Base-by-base conservation (phyloP, 257 asterid species). In the Knoxia roxburghii region DNA sequence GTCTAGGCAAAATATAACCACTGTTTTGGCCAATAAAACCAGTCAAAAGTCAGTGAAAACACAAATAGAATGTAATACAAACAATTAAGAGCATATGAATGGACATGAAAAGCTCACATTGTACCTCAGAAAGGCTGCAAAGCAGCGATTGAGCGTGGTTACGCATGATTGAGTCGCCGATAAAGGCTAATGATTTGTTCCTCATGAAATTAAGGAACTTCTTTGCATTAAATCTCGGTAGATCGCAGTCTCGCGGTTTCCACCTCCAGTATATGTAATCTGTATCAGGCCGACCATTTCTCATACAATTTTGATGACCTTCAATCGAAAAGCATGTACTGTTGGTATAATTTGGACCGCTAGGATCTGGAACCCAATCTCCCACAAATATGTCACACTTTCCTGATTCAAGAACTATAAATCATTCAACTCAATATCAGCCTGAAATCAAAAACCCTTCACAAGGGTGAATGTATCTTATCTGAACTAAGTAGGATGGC, bases 91-190 rank as follows among this genome's bases (percentile, higher is more conserved):
- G 29, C 29, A 18, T 24, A 55, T 39, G 0, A 2, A 27, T 63
- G 45, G 51, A 30, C 13, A 11, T 32, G 21, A n/a, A 48, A 32
- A n/a, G 14, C 29, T 46, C 21, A n/a, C 33, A 61, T 11, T 51
- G 58, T 75, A 88, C 97, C 97, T 76, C 86, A 11, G 97, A 90
- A 65, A 90, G 89, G 71, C 77, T 79, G 80, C 97, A 90, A 72
- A 88, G 80, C 86, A 90, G 73, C 5, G 96, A 90, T 50, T 86
- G 96, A 10, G 78, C 84, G 13, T 90, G 96, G 70, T 90, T 90
- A 23, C 97, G 95, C 88, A 87, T 85, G 12, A 90, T 90, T 13
- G 97, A 90, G 77, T 88, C 97, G 9, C 97, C 97, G 20, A 90
- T 82, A 49, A 88, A 83, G 27, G 89, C 92, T 23, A 88, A 40